Percentiles rank a stretch among this genome's conserved stretches.
phyloP scores from a whole-genome alignment of 352 stramenopile genomes.

The Phytophthora pistaciae region DNA sequence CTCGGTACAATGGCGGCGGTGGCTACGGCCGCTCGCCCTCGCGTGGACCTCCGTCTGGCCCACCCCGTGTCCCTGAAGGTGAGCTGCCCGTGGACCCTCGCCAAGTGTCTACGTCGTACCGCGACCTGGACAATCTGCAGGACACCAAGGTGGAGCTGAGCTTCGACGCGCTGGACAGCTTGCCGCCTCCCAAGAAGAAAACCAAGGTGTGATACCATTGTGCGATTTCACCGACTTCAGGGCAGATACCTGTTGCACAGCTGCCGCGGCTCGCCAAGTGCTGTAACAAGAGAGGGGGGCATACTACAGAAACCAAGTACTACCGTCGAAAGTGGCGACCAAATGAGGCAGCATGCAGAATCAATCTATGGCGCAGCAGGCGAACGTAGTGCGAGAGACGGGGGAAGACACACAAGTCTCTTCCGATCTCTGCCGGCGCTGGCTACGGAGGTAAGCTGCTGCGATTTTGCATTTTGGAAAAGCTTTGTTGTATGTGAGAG shows the following conservation, averaged over 20 bases:
- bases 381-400: constrained; percentile 28
- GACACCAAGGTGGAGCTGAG: constrained; percentile 87
- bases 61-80: constrained; percentile 56
- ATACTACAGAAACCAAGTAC: constrained; percentile 26
- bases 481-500: constrained; percentile 35
- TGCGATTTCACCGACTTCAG: constrained; percentile 18
- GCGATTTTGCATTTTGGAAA: constrained; percentile 34
- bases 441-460: constrained; percentile 25
- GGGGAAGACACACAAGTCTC: neutral
- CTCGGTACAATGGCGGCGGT: constrained; percentile 37
- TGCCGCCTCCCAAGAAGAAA: constrained; percentile 90
- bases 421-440: constrained; percentile 26
- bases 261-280: constrained; percentile 16
- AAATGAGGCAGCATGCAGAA: constrained; percentile 29
- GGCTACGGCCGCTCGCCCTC: constrained; percentile 40
- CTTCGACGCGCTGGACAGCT: constrained; percentile 82
- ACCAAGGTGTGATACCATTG: constrained; percentile 63
- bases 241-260: constrained; percentile 9
- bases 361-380: constrained; percentile 25
- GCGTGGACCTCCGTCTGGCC: constrained; percentile 31
- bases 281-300: constrained; percentile 21
- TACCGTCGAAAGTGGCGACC: constrained; percentile 29
- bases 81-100: constrained; percentile 83
- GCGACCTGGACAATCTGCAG: constrained; percentile 85
- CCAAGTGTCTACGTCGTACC: constrained; percentile 86